Percentiles rank a stretch among this genome's conserved stretches.
phyloP scores from a whole-genome alignment of 768 basidiomycete species.

The Agrocybe praecox region DNA sequence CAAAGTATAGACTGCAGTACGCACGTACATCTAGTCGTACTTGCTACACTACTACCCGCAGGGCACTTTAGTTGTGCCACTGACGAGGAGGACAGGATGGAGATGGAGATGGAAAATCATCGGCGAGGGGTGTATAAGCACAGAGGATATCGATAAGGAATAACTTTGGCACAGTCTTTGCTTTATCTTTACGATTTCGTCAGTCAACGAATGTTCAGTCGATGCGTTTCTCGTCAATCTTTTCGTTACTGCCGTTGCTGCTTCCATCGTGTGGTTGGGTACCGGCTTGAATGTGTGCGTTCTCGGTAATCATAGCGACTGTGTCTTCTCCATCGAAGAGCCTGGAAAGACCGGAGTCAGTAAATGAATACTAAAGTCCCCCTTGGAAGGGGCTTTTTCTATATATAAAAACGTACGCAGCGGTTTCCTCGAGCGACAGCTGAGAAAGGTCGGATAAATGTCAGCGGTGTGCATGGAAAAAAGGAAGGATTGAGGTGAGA shows the following conservation, averaged over 20 bases:
- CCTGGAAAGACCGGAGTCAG: slow-evolving; percentile 10
- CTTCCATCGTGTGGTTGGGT: not conserved
- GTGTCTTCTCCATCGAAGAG: slow-evolving; percentile 62
- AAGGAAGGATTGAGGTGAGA: not conserved
- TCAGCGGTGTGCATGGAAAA: not conserved
- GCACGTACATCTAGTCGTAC: not conserved
- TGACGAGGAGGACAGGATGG: not conserved
- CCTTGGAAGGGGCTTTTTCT: not conserved
- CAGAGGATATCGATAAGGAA: not conserved
- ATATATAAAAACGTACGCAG: slow-evolving; percentile 33
- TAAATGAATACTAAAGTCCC: not conserved
- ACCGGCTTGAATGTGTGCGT: slow-evolving; percentile 1
- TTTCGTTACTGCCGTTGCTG: slow-evolving; percentile 4
- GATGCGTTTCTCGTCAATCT: not conserved
- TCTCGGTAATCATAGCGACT: slow-evolving; percentile 24
- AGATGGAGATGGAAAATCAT: not conserved
- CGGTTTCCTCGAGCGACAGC: slow-evolving; percentile 65
- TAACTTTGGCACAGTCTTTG: too few species aligned
- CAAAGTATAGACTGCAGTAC: not conserved
- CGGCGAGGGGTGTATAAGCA: not conserved
- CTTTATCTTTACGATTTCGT: too few species aligned
- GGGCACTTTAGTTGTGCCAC: not conserved
- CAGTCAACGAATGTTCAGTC: not conserved
- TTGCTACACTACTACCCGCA: not conserved
- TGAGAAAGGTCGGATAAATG: slow-evolving; percentile 16